Percentiles rank a stretch among this genome's conserved stretches.
Evolutionary conservation across 1,284 basidiomycete species (phyloP).

Genomic region (Microstroma glucosiphilum): DNA sequence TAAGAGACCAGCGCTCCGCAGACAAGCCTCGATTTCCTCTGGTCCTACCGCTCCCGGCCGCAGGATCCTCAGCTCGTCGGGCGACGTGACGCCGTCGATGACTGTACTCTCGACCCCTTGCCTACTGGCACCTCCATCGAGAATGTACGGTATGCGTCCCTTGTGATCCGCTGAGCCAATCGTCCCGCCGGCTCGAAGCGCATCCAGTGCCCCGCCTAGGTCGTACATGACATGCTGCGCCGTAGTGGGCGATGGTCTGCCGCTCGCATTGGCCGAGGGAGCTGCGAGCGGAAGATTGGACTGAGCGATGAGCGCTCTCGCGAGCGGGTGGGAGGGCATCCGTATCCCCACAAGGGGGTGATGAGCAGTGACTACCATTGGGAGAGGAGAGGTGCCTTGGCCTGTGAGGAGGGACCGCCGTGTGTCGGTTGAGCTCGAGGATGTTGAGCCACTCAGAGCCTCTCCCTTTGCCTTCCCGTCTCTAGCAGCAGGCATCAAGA

Average conservation of each 20-base stretch:
- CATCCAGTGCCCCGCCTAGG: conserved; percentile 58
- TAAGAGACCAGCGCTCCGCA: conserved; percentile 10
- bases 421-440: not conserved
- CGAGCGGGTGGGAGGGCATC: conserved; percentile 89
- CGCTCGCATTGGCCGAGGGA: conserved; percentile 90
- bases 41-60: conserved; percentile 88
- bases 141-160: conserved; percentile 62
- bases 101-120: conserved; percentile 96
- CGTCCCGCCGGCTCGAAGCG: conserved; percentile 50
- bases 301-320: conserved; percentile 76
- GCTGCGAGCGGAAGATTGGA: conserved; percentile 77
- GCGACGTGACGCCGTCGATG: conserved; percentile 62
- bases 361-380: conserved; percentile 59
- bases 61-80: conserved; percentile 69
- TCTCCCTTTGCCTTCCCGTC: not conserved
- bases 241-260: conserved; percentile 87
- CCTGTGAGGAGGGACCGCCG: not conserved
- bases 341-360: conserved; percentile 81
- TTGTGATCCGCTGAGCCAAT: not conserved
- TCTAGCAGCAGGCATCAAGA: conserved; percentile 67
- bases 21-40: conserved; percentile 58
- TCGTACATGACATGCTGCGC: conserved; percentile 80
- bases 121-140: conserved; percentile 85
- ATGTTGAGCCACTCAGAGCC: not conserved
- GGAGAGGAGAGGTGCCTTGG: conserved; percentile 15